A percentile compares a stretch with the other conserved stretches of the same genome.
phyloP scores from a whole-genome alignment of 169 alveolate species.

The Plasmodium knowlesi region DNA sequence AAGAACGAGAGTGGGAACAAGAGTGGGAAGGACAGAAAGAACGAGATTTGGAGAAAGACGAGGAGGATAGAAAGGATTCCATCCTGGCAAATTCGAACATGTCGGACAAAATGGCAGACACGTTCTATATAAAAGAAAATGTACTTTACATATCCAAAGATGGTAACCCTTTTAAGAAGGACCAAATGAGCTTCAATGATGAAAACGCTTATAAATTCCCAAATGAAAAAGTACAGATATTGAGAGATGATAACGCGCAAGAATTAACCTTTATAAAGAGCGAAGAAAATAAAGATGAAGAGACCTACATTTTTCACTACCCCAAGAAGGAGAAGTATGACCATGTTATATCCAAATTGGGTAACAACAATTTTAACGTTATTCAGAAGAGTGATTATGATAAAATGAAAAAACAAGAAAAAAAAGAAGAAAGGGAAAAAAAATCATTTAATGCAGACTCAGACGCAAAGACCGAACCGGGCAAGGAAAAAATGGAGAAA shows the following conservation, averaged over 20 bases:
- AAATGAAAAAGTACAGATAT: conserved; percentile 1
- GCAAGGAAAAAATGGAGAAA: conserved; percentile 2
- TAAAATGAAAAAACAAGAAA: conserved; percentile 4
- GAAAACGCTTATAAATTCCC: conserved; percentile 37
- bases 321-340: conserved; percentile 64
- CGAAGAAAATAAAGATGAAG: conserved; percentile 19
- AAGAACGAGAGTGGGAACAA: background rate
- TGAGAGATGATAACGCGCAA: conserved; percentile 38
- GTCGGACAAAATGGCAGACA: conserved; percentile 31
- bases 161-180: conserved; percentile 46
- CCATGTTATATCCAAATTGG: conserved; percentile 20
- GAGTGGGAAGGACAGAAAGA: background rate
- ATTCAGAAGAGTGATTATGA: conserved; percentile 13
- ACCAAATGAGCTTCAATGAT: conserved; percentile 26
- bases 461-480: conserved; percentile 14
- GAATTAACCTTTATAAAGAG: conserved; percentile 71
- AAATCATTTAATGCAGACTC: background rate
- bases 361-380: conserved; percentile 45
- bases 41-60: background rate
- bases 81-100: background rate
- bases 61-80: background rate
- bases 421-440: background rate
- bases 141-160: conserved; percentile 48
- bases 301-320: conserved; percentile 48
- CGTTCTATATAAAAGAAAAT: conserved; percentile 59